Conservation (phyloP, 768 basidiomycete genomes). For the Calocybe cyanea region DNA sequence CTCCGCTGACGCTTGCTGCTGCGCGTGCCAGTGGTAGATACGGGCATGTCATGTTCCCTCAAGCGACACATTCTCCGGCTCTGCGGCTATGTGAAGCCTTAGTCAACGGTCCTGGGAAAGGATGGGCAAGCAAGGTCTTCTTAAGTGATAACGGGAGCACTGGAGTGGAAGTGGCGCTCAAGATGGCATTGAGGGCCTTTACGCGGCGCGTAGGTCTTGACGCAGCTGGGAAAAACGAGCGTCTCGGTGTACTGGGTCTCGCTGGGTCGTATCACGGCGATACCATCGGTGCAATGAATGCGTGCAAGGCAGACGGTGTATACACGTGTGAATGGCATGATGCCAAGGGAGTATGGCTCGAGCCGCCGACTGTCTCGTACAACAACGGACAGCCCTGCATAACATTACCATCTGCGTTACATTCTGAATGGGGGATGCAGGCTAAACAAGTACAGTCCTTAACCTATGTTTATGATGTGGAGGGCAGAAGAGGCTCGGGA, state of each 20-base stretch:
- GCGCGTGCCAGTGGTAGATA: conserved; percentile 90
- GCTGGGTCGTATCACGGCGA: conserved; percentile 97
- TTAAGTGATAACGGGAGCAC: conserved; percentile 96
- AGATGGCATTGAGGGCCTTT: conserved; percentile 88
- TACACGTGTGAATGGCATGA: conserved; percentile 97
- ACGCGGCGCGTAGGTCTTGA: conserved; percentile 20
- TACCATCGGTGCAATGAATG: conserved; percentile 97
- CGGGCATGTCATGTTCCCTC: conserved; percentile 96
- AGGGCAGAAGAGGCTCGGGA: conserved; percentile 49
- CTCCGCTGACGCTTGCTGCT: conserved; percentile 77
- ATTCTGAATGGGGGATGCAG: conserved; percentile 15
- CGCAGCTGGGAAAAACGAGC: conserved; percentile 29
- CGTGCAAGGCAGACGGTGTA: conserved; percentile 77
- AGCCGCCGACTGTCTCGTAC: conserved; percentile 77
- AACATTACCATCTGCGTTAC: conserved; percentile 43
- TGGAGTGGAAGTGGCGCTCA: conserved; percentile 95
- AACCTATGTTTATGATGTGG: conserved; percentile 66
- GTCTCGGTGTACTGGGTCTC: conserved; percentile 77
- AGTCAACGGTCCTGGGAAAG: conserved; percentile 75
- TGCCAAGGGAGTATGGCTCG: conserved; percentile 91
- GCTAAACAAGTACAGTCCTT: conserved; percentile 41
- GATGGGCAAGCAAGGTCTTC: conserved; percentile 90
- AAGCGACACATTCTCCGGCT: conserved; percentile 83
- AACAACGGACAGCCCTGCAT: conserved; percentile 55
- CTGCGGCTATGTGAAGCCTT: conserved; percentile 79